Evolutionary conservation across 2,329 filamentous ascomycete species (phyloP), one percentile per base, ranked within the genome.

Genomic region (Waltergamsia citrina): DNA sequence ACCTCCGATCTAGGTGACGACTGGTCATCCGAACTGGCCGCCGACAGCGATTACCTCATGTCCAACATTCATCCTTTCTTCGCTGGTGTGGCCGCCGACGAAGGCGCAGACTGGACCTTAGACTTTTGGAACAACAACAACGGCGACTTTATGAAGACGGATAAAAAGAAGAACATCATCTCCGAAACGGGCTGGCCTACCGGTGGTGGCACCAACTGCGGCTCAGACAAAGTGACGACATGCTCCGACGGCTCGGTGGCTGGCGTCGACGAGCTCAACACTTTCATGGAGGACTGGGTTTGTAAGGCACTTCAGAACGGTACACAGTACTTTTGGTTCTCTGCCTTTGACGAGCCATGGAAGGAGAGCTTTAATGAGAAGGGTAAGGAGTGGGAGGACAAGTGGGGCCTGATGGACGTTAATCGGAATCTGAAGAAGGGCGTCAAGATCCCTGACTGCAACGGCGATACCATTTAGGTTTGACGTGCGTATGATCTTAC

Each of bases 61-160:
- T 82, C 85, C 45, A 96, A 96, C 52, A 85, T 96, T 35, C 92
- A 96, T 53, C 90, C 92, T 0, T 95, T 96, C 69, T 96, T 96
- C 52, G 83, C 80, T 0, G 90, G 90, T 30, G 76, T 85, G 10
- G 63, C 71, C 1, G 80, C 78, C 3, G 63, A 73, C 3, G 54
- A 71, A 2, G 85, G 86, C 0, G 80, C 87, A 0, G 60, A 53
- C 7, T 96, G 90, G 90, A 94, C 90, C 0, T 85, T 69, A 60
- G 59, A 58, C 12, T 96, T 95, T 60, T 96, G 87, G 82, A 60
- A 81, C 29, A 63, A 57, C 8, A 69, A 88, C 37, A 80, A 90
- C 44, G 71, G 76, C 0, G 43, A 57, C 0, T 70, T 85, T 39
- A 85, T 80, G 40, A 72, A 80, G 54, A 59, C 62, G 0, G 75